These are phyloP conservation scores for Aspergillus melleus DNA, from an alignment of 2,329 filamentous ascomycete species.

Conservation along the genomic window DNA sequence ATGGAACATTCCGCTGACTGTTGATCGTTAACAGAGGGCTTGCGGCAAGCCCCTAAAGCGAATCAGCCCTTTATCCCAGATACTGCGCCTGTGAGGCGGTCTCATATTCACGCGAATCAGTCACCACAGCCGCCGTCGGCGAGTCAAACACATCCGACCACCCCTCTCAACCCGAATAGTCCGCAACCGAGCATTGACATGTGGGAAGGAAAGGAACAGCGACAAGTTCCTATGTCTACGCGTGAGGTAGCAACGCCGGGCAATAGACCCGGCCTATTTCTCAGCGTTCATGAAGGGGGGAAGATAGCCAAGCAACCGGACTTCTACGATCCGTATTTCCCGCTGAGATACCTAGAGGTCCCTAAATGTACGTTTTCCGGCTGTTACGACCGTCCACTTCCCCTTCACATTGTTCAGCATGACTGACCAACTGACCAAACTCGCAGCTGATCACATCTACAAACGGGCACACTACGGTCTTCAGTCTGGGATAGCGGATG, in stretches of 20 bases:
- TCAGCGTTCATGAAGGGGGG: slow-evolving; percentile 24
- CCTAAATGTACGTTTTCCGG: slow-evolving; percentile 33
- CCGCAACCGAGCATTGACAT: slow-evolving; percentile 32
- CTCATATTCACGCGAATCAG: slow-evolving; percentile 27
- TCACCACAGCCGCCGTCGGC: slow-evolving; percentile 36
- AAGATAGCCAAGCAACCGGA: slow-evolving; percentile 37
- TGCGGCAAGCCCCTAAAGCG: slow-evolving; percentile 41
- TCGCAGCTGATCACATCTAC: slow-evolving; percentile 67
- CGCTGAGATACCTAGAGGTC: slow-evolving; percentile 36
- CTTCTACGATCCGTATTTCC: slow-evolving; percentile 41
- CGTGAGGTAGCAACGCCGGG: slow-evolving; percentile 45
- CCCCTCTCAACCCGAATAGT: slow-evolving; percentile 32
- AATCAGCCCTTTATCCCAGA: slow-evolving; percentile 43
- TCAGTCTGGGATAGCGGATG: slow-evolving; percentile 73
- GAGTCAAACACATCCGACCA: slow-evolving; percentile 27
- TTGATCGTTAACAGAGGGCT: slow-evolving; percentile 33
- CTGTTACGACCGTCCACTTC: neutral
- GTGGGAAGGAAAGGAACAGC: slow-evolving; percentile 41
- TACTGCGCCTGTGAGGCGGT: slow-evolving; percentile 37
- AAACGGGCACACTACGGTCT: slow-evolving; percentile 82
- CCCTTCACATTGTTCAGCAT: neutral
- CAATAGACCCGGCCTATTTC: slow-evolving; percentile 42
- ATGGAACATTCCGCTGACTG: neutral
- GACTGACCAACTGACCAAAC: slow-evolving; percentile 16
- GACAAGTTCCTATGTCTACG: slow-evolving; percentile 38